phyloP scores from a whole-genome alignment of 768 basidiomycete genomes.

The Amanita brunnescens region DNA sequence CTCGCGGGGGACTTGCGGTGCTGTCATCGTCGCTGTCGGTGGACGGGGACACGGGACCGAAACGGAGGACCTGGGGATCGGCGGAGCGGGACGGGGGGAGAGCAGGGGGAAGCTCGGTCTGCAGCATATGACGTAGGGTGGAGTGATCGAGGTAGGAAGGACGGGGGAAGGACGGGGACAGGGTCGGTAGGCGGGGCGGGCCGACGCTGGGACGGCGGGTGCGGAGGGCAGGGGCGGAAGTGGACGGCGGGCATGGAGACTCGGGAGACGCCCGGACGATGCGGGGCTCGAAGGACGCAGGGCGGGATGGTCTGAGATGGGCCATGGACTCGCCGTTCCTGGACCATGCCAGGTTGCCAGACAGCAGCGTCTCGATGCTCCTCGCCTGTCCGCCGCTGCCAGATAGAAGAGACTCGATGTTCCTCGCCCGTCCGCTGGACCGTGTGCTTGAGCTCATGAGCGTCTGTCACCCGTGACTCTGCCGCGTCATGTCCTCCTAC shows the following conservation, averaged over 20 bases:
- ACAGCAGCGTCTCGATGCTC: no score
- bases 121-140: slow-evolving; percentile 59
- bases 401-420: slow-evolving; percentile 11
- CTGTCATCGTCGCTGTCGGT: slow-evolving; percentile 67
- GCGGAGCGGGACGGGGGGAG: slow-evolving; percentile 30
- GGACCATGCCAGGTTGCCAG: slow-evolving; percentile 7
- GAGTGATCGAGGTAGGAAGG: slow-evolving; percentile 76
- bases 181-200: slow-evolving; percentile 20
- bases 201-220: background rate
- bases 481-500: slow-evolving; percentile 22
- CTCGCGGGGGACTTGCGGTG: slow-evolving; percentile 39
- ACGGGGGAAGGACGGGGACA: slow-evolving; percentile 42
- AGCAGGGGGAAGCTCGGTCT: slow-evolving; percentile 38
- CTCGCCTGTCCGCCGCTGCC: slow-evolving; percentile 5
- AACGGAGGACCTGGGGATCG: slow-evolving; percentile 18
- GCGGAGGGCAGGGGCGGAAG: slow-evolving; percentile 22
- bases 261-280: slow-evolving; percentile 48
- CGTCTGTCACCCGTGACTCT: slow-evolving; percentile 8
- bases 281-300: slow-evolving; percentile 49
- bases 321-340: slow-evolving; percentile 17
- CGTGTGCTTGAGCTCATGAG: slow-evolving; percentile 10
- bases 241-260: slow-evolving; percentile 31
- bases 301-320: slow-evolving; percentile 19
- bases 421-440: background rate
- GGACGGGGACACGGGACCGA: slow-evolving; percentile 28